Conservation (phyloP, 2,329 filamentous ascomycete genomes). For the Magnaporthales sp. region DNA sequence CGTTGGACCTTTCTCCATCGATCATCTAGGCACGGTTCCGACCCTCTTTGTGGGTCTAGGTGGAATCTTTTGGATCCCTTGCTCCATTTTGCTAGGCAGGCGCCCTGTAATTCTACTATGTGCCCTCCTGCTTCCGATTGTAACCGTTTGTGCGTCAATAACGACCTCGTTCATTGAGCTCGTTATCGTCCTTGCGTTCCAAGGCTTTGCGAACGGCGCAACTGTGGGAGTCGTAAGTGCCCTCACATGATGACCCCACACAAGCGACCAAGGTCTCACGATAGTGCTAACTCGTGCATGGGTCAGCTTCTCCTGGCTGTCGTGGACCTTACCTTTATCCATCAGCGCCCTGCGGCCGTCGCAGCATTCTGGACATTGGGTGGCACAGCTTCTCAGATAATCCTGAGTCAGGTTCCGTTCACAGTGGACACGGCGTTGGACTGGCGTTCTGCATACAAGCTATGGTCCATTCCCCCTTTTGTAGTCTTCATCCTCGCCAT, state of each 20-base stretch:
- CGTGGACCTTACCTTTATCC: conserved; percentile 29
- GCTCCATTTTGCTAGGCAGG: conserved; percentile 26
- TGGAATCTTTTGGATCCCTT: conserved; percentile 25
- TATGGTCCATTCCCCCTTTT: conserved; percentile 17
- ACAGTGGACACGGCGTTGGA: conserved; percentile 16
- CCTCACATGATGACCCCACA: neutral
- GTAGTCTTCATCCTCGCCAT: conserved; percentile 19
- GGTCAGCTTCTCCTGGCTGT: conserved; percentile 23
- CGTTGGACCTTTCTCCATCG: conserved; percentile 16
- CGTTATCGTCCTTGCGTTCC: conserved; percentile 19
- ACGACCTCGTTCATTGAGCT: conserved; percentile 18
- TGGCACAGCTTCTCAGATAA: conserved; percentile 15
- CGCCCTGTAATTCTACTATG: conserved; percentile 25
- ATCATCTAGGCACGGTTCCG: conserved; percentile 18
- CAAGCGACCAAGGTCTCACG: neutral
- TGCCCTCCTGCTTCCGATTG: conserved; percentile 17
- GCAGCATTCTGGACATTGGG: conserved; percentile 24
- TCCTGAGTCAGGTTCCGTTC: conserved; percentile 18
- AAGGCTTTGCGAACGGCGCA: conserved; percentile 23
- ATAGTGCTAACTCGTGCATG: neutral
- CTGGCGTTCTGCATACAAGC: conserved; percentile 24
- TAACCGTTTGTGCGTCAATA: conserved; percentile 18
- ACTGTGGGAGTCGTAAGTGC: conserved; percentile 20
- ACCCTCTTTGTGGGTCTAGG: conserved; percentile 25
- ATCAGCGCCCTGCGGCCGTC: conserved; percentile 24